A percentile compares a stretch with the other conserved stretches of the same genome.
phyloP scores from a whole-genome alignment of 2,329 filamentous ascomycete species.

The Dryadomyces sulphureus region DNA sequence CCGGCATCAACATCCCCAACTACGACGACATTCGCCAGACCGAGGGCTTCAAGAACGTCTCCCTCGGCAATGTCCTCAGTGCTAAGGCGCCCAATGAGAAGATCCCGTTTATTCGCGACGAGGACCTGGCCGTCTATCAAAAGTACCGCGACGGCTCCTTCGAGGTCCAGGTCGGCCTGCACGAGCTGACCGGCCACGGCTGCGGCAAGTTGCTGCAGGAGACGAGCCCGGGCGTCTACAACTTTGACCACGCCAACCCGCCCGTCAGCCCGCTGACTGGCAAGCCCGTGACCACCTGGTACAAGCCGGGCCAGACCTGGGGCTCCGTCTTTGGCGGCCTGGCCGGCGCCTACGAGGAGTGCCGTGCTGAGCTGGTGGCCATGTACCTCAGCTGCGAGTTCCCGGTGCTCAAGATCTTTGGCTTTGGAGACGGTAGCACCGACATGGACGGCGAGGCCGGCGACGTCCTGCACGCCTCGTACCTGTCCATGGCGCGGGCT shows the following conservation, averaged over 20 bases:
- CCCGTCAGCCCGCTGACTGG: constrained; percentile 67
- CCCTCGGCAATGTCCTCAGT: constrained; percentile 79
- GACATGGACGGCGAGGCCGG: constrained; percentile 66
- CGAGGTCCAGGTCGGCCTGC: constrained; percentile 89
- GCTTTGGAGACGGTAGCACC: constrained; percentile 63
- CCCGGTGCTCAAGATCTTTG: constrained; percentile 76
- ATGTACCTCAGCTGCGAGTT: constrained; percentile 89
- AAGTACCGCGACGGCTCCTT: constrained; percentile 79
- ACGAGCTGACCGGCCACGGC: constrained; percentile 76
- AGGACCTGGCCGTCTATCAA: constrained; percentile 64
- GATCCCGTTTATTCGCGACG: constrained; percentile 73
- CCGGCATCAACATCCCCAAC: constrained; percentile 55
- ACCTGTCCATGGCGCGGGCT: constrained; percentile 88
- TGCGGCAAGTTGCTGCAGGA: constrained; percentile 91
- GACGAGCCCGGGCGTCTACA: constrained; percentile 65
- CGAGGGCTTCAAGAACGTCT: constrained; percentile 86
- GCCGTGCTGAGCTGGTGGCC: constrained; percentile 82
- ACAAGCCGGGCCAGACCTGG: constrained; percentile 93
- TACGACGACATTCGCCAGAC: constrained; percentile 68
- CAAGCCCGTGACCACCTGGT: constrained; percentile 71
- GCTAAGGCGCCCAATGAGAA: constrained; percentile 88
- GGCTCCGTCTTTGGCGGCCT: constrained; percentile 80
- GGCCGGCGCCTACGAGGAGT: constrained; percentile 85
- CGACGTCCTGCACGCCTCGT: constrained; percentile 75
- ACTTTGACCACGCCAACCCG: constrained; percentile 73